Conservation (phyloP, 768 basidiomycete species). For the Cystofilobasidium bisporidii region DNA sequence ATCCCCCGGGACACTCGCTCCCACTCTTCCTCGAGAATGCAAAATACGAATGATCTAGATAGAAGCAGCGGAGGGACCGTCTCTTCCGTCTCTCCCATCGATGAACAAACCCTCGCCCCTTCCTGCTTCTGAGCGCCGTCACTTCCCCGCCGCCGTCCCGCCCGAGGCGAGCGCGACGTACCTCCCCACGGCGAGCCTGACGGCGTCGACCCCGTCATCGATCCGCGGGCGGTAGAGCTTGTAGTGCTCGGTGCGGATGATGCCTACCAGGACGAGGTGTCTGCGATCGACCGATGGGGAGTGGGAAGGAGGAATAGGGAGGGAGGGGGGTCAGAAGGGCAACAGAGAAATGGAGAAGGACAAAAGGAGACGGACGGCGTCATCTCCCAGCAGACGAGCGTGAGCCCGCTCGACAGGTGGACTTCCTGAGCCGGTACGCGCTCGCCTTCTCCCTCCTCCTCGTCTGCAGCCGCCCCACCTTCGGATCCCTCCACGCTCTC, state of each 20-base stretch:
- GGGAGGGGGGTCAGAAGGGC: no score
- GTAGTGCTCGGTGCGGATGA: conserved; percentile 8
- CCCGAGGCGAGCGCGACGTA: background rate
- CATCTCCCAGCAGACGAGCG: conserved; percentile 14
- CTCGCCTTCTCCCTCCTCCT: background rate
- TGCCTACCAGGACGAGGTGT: background rate
- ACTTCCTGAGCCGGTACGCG: conserved; percentile 3
- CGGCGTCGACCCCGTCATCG: background rate
- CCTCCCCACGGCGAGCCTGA: background rate
- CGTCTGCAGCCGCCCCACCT: background rate
- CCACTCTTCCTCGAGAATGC: no score
- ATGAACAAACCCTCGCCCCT: no score
- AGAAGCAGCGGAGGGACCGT: no score
- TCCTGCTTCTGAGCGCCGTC: no score
- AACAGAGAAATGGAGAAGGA: background rate
- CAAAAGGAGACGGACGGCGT: background rate
- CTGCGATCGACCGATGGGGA: background rate
- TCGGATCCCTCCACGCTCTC: background rate
- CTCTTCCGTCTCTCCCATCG: no score
- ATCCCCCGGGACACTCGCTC: no score
- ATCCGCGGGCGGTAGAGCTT: background rate
- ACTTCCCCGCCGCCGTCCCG: no score
- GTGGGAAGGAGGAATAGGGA: background rate
- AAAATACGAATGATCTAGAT: no score
- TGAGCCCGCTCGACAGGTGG: background rate